Percentiles rank a stretch among this genome's conserved stretches.
Evolutionary conservation across 108 stramenopile genomes (phyloP).

Genomic region (Seminavis robusta): DNA sequence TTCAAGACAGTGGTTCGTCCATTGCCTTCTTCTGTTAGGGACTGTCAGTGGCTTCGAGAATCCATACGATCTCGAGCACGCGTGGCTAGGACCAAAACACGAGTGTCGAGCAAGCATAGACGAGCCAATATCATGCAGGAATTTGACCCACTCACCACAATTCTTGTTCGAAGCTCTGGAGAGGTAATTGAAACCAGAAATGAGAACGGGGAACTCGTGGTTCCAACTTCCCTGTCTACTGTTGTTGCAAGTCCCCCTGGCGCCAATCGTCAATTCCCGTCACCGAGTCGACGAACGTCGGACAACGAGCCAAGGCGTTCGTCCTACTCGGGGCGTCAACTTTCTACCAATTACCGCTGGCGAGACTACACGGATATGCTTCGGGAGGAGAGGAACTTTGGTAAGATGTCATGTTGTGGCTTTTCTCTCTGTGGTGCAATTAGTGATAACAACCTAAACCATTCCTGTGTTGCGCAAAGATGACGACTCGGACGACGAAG

Average conservation of each 20-base stretch:
- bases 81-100: slow-evolving; percentile 1
- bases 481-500: slow-evolving; percentile 60
- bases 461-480: no score
- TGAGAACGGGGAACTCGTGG: no score
- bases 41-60: slow-evolving; percentile 33
- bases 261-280: no score
- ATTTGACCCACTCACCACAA: background rate
- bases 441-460: no score
- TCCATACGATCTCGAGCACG: slow-evolving; percentile 36
- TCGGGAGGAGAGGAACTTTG: slow-evolving; percentile 24
- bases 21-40: slow-evolving; percentile 34
- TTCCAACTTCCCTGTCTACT: no score
- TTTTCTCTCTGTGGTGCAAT: no score
- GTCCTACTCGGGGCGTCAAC: no score
- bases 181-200: no score
- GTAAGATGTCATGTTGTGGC: slow-evolving; percentile 47
- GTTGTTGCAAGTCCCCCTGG: no score
- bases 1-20: slow-evolving; percentile 54
- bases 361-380: slow-evolving; percentile 51
- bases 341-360: slow-evolving; percentile 61
- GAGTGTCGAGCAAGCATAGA: no score
- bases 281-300: no score
- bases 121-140: background rate
- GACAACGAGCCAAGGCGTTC: no score
- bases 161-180: background rate